These are phyloP conservation scores for Hydnomerulius pinastri DNA, from an alignment of 768 basidiomycete genomes.

Conservation along the genomic window DNA sequence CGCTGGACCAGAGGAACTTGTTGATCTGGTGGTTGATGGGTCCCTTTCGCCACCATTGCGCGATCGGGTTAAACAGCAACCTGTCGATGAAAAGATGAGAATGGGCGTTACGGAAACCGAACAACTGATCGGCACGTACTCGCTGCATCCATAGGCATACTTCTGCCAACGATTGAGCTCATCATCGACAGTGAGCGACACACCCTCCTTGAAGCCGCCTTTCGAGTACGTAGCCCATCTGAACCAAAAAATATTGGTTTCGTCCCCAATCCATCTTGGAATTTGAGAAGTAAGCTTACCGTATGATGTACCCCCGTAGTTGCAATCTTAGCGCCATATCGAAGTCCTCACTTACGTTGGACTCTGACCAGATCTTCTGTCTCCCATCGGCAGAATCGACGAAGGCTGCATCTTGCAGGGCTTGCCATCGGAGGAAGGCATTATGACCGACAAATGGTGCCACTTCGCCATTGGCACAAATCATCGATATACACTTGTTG, in stretches of 20 bases:
- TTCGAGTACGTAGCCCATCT: conserved; percentile 82
- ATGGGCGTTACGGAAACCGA: background rate
- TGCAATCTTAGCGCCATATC: conserved; percentile 67
- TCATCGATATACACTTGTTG: conserved; percentile 80
- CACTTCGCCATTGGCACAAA: conserved; percentile 78
- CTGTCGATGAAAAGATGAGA: conserved; percentile 59
- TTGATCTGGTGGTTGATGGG: conserved; percentile 84
- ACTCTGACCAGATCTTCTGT: conserved; percentile 76
- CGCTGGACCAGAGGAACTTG: conserved; percentile 72
- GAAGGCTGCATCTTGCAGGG: conserved; percentile 83
- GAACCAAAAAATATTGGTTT: background rate
- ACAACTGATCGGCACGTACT: conserved; percentile 44
- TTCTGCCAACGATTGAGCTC: conserved; percentile 95
- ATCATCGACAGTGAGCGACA: conserved; percentile 85
- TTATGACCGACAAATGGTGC: conserved; percentile 84
- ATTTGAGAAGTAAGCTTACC: conserved; percentile 28
- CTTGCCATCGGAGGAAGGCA: conserved; percentile 88
- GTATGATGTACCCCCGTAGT: conserved; percentile 68
- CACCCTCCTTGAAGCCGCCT: conserved; percentile 89
- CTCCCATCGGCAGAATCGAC: conserved; percentile 51
- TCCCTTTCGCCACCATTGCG: conserved; percentile 74
- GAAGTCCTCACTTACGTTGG: conserved; percentile 70
- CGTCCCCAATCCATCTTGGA: conserved; percentile 1
- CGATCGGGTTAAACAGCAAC: conserved; percentile 83
- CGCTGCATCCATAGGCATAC: conserved; percentile 67